Evolutionary conservation across 352 stramenopile genomes (phyloP).

Genomic region (Globisporangium iwayamae): DNA sequence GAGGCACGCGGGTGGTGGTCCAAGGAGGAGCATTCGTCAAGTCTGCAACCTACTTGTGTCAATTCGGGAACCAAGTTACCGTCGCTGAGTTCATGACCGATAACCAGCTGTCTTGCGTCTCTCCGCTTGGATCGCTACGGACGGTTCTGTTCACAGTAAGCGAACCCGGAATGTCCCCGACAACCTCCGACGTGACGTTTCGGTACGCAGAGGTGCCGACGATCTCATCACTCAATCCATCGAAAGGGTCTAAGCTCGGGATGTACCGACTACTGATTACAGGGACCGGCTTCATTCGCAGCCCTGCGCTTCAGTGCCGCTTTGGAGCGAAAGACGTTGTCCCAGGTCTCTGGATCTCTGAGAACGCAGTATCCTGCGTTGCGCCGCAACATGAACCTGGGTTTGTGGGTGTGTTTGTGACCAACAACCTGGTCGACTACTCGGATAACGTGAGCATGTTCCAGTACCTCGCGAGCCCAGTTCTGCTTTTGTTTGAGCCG

Average conservation of each 20-base stretch:
- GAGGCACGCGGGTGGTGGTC: constrained; percentile 38
- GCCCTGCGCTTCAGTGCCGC: constrained; percentile 30
- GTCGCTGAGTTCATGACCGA: constrained; percentile 23
- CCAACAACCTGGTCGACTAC: constrained; percentile 59
- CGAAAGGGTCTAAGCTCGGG: constrained; percentile 25
- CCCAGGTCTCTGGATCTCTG: constrained; percentile 31
- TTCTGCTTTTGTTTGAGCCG: constrained; percentile 33
- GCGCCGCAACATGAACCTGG: constrained; percentile 25
- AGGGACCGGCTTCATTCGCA: constrained; percentile 34
- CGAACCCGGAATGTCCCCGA: constrained; percentile 9
- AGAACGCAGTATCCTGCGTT: constrained; percentile 26
- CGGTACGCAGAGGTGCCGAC: constrained; percentile 24
- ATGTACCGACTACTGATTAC: constrained; percentile 26
- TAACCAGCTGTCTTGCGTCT: constrained; percentile 30
- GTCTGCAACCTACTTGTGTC: constrained; percentile 21
- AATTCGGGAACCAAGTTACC: constrained; percentile 22
- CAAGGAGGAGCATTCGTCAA: constrained; percentile 25
- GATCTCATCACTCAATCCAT: constrained; percentile 17
- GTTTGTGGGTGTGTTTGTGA: constrained; percentile 36
- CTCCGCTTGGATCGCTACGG: constrained; percentile 20
- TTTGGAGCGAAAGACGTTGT: constrained; percentile 37
- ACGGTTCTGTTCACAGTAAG: constrained; percentile 25
- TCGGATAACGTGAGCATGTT: constrained; percentile 26
- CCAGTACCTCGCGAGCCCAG: constrained; percentile 34
- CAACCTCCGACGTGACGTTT: constrained; percentile 9